A percentile compares a stretch with the other conserved stretches of the same genome.
phyloP scores from a whole-genome alignment of 1,139 yeast species.

The Yamadazyma dushanensis region DNA sequence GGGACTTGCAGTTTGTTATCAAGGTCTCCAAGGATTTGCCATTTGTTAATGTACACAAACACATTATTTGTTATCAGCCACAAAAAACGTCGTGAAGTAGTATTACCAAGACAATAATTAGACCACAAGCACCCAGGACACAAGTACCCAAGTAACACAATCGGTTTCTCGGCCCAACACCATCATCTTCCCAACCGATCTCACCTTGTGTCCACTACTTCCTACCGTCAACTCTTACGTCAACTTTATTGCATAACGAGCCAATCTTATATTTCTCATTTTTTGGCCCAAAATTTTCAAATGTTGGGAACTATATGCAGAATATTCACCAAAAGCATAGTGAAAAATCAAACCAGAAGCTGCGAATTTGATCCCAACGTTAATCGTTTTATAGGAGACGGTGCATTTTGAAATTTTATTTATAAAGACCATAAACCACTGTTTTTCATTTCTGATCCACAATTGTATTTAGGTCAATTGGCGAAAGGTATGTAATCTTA shows the following conservation, averaged over 20 bases:
- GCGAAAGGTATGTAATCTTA: not conserved
- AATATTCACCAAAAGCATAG: slow-evolving; percentile 5
- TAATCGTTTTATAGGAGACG: slow-evolving; percentile 1
- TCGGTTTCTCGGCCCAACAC: too few species aligned
- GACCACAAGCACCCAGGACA: too few species aligned
- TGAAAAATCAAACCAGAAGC: slow-evolving; percentile 4
- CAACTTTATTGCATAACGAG: slow-evolving; percentile 4
- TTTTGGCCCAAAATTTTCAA: slow-evolving; percentile 15
- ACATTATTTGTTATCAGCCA: too few species aligned
- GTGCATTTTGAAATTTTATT: slow-evolving; percentile 4
- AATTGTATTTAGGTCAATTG: not conserved
- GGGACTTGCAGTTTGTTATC: too few species aligned
- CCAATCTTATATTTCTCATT: slow-evolving; percentile 2
- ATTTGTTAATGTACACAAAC: too few species aligned
- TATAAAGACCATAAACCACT: not conserved
- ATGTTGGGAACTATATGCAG: slow-evolving; percentile 15
- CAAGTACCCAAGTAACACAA: too few species aligned
- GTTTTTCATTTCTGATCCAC: slow-evolving; percentile 1
- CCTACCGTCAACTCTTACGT: too few species aligned
- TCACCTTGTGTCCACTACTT: too few species aligned
- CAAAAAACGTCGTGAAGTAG: too few species aligned
- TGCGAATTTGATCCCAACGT: slow-evolving; percentile 11
- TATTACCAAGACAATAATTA: too few species aligned
- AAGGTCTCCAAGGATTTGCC: too few species aligned
- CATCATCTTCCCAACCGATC: too few species aligned